Evolutionary conservation across 176 grass and related monocot genomes (phyloP), one percentile per base, ranked within the genome.

Genomic region (Raddia guianensis): DNA sequence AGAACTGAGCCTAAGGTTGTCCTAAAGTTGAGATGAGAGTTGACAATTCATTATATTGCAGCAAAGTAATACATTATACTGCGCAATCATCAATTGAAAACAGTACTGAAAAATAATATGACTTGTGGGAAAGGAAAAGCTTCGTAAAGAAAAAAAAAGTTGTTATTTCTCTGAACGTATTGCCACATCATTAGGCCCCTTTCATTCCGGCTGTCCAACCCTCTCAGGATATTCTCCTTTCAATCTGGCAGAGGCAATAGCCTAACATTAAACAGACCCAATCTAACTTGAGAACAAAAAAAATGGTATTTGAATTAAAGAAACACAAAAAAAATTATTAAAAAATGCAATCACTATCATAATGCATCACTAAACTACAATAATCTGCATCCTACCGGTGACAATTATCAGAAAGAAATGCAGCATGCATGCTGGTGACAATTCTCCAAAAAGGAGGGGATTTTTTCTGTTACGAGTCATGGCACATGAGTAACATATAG

Each of bases 151-250:
- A n/a, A n/a, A n/a, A n/a, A n/a, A n/a, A n/a, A n/a, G n/a, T n/a
- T n/a, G n/a, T n/a, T n/a, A n/a, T n/a, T n/a, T n/a, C n/a, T n/a
- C n/a, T n/a, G n/a, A n/a, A n/a, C n/a, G n/a, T n/a, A n/a, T n/a
- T n/a, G n/a, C n/a, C n/a, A n/a, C n/a, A n/a, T n/a, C n/a, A n/a
- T n/a, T n/a, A n/a, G n/a, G n/a, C n/a, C n/a, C 97, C 92, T 99
- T 93, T 78, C 97, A 99, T 84, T 99, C 97, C 51, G 93, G 87
- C 77, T 99, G 93, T 76, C 97, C 97, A 65, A 82, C 76, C 83
- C 97, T 93, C 92, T 99, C 97, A 74, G 97, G 97, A 91, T 96
- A 99, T 88, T 92, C 97, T 70, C 93, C 97, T 78, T 93, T 96
- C 46, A 99, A 89, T 86, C 93, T 99, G 76, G 97, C 93, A 90